Percentiles rank a stretch among this genome's conserved stretches.
These are phyloP conservation scores for Rhynchosporium graminicola DNA, from an alignment of 2,329 filamentous ascomycete species.

Conservation along the genomic window DNA sequence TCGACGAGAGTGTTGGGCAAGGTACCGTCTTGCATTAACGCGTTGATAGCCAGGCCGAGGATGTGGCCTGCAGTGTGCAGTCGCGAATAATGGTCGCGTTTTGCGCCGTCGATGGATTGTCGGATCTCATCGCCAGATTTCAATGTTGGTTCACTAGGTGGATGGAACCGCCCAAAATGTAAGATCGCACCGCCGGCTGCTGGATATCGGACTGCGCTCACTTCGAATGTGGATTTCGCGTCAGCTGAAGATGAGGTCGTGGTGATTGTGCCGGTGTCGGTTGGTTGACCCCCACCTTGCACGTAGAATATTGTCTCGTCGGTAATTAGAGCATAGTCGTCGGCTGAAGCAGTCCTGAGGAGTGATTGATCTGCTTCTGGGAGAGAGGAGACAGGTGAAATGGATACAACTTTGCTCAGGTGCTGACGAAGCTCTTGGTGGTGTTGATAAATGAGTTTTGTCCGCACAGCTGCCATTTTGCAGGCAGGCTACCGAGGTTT, in stretches of 20 bases:
- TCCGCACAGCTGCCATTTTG: constrained; percentile 15
- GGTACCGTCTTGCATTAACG: constrained; percentile 51
- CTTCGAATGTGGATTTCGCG: constrained; percentile 48
- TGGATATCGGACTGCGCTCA: constrained; percentile 59
- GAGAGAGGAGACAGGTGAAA: constrained; percentile 28
- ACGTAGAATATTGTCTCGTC: constrained; percentile 72
- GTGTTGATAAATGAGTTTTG: constrained; percentile 19
- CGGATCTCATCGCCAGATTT: constrained; percentile 47
- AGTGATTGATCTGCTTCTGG: constrained; percentile 42
- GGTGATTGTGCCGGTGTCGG: constrained; percentile 62
- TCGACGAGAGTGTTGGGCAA: constrained; percentile 55
- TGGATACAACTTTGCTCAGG: constrained; percentile 21
- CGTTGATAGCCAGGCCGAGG: constrained; percentile 65
- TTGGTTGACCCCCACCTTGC: constrained; percentile 74
- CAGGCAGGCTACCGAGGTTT: not conserved
- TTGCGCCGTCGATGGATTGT: constrained; percentile 61
- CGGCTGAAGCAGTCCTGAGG: constrained; percentile 56
- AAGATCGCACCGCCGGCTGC: constrained; percentile 57
- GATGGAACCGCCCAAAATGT: constrained; percentile 63
- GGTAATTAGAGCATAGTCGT: constrained; percentile 60
- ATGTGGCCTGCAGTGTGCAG: constrained; percentile 76
- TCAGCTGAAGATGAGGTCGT: not conserved
- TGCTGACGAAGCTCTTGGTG: constrained; percentile 19
- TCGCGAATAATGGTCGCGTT: constrained; percentile 63
- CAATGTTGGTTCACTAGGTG: constrained; percentile 40